Base-by-base conservation (phyloP, 257 asterid genomes). In the Capsicum chinense region DNA sequence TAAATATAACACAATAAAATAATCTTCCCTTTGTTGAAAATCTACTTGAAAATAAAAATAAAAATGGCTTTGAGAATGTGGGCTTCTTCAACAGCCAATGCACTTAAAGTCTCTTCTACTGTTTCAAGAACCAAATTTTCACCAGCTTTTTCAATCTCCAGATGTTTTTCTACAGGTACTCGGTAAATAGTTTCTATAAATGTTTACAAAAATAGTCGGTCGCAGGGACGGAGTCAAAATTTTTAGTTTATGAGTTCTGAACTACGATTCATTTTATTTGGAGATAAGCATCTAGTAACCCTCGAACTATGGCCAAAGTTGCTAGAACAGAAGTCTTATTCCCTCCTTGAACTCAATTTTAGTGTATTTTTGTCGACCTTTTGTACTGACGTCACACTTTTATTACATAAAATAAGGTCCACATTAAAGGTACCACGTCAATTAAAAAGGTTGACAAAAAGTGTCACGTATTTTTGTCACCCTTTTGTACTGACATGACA, bases 11-110 rank as follows among this genome's bases (percentile, higher is more conserved):
- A 50, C 56, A 50, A 12, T 11, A 37, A 68, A 7, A 37, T 68
- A 7, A 37, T 68, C 76, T 68, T 17, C 57, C 71, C 19, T 80
- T 80, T 58, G 35, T 37, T 47, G 66, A 59, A 42, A 56, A 9
- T 35, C 4, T 3, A 19, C 17, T 33, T 33, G n/a, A 59, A 8
- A n/a, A 35, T n/a, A 9, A 3, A 42, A 66, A 5, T 1, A 12
- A 68, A 63, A 58, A 93, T 95, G 99, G 97, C 99, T 73, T 86
- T 95, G 48, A 93, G 97, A 89, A 87, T 93, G 91, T 95, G 99
- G 99, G 98, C 97, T 89, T 95, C 99, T 90, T 95, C 99, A 50
- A 92, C 99, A 44, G 98, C 99, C 80, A 95, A 92, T 94, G 97
- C 95, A 86, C 87, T 95, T 5, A 95, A 83, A 69, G 68, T 95